Evolutionary conservation across 2,329 filamentous ascomycete genomes (phyloP).

Genomic region (Fusarium heterosporum): DNA sequence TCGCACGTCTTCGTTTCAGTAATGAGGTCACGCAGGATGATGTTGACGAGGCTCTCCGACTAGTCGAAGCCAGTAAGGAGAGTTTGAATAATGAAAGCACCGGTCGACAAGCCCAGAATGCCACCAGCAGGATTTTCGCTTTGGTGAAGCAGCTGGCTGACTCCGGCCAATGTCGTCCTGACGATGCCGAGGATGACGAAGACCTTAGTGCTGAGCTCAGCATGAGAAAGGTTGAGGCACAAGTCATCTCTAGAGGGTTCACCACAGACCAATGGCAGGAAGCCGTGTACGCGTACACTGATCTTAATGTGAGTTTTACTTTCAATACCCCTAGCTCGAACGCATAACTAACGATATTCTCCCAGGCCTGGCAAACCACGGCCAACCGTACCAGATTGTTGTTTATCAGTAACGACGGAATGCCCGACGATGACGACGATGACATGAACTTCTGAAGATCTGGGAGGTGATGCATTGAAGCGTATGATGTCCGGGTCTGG

Average conservation of each 20-base stretch:
- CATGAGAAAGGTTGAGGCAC: constrained; percentile 87
- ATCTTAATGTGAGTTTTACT: constrained; percentile 82
- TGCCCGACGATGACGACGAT: constrained; percentile 60
- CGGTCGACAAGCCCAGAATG: constrained; percentile 76
- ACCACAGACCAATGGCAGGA: constrained; percentile 91
- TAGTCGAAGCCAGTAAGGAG: constrained; percentile 94
- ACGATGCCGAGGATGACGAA: constrained; percentile 68
- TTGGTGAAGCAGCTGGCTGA: constrained; percentile 90
- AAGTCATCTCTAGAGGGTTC: constrained; percentile 95
- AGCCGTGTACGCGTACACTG: constrained; percentile 89
- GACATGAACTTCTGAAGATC: constrained; percentile 57
- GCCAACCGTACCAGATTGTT: constrained; percentile 77
- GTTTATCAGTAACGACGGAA: constrained; percentile 69
- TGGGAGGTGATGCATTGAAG: constrained; percentile 33
- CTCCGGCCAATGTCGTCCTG: constrained; percentile 84
- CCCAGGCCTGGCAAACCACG: constrained; percentile 81
- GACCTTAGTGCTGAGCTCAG: constrained; percentile 76
- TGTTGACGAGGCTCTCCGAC: constrained; percentile 91
- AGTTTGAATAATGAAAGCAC: constrained; percentile 80
- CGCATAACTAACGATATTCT: constrained; percentile 53
- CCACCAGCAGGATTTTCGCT: constrained; percentile 93
- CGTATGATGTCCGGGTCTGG: constrained; percentile 44
- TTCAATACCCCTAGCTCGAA: background rate
- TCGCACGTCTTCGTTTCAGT: constrained; percentile 91
- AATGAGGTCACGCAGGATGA: constrained; percentile 88